Conservation (phyloP, 2,329 filamentous ascomycete genomes). For the Penicillium sumatraense region DNA sequence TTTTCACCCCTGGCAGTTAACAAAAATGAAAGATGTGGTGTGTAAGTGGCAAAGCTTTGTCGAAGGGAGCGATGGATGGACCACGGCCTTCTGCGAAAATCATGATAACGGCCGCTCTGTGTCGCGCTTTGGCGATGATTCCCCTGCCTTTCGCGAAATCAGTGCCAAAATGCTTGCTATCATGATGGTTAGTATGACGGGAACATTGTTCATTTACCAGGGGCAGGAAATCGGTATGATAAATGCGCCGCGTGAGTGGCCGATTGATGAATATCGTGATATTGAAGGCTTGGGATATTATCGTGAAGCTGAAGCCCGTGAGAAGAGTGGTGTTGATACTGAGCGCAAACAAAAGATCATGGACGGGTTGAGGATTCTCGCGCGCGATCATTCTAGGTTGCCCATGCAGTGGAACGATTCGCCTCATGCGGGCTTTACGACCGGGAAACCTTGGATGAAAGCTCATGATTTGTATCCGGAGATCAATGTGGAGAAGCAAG, state of each 20-base stretch:
- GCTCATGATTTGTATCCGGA: conserved; percentile 55
- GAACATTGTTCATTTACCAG: conserved; percentile 64
- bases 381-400: conserved; percentile 63
- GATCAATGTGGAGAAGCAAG: conserved; percentile 56
- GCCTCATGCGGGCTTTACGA: conserved; percentile 66
- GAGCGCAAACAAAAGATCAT: conserved; percentile 47
- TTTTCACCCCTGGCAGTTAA: conserved; percentile 50
- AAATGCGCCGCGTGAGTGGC: conserved; percentile 57
- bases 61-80: conserved; percentile 51
- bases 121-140: conserved; percentile 57
- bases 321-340: conserved; percentile 43
- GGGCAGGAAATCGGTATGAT: conserved; percentile 65
- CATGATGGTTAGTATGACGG: conserved; percentile 54
- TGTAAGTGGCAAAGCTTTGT: conserved; percentile 58
- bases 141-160: conserved; percentile 47
- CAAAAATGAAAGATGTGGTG: conserved; percentile 55
- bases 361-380: conserved; percentile 61
- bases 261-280: conserved; percentile 49
- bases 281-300: conserved; percentile 56
- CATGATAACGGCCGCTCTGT: conserved; percentile 65
- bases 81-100: conserved; percentile 66
- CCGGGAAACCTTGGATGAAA: conserved; percentile 64
- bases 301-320: conserved; percentile 36
- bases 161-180: conserved; percentile 61
- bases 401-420: conserved; percentile 69